These are phyloP conservation scores for Silene uniflora DNA, from an alignment of 148 eudicot genomes.

Conservation along the genomic window DNA sequence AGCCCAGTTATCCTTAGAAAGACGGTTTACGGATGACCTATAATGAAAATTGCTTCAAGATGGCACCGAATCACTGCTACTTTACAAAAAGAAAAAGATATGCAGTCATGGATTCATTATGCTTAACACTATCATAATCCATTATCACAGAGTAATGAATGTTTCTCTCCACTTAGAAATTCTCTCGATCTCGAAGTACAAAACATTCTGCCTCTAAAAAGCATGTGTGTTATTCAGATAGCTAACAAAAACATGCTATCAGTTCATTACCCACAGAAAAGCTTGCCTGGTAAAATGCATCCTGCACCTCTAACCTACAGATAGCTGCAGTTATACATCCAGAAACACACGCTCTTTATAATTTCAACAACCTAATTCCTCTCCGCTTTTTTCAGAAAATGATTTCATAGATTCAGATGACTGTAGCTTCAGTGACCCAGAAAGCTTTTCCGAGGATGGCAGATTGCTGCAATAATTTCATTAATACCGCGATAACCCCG, in stretches of 20 bases:
- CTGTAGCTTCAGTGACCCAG: background rate
- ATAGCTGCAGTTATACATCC: background rate
- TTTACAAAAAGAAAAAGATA: background rate
- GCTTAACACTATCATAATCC: background rate
- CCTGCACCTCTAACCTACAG: background rate
- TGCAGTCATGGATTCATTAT: background rate
- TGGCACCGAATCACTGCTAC: background rate
- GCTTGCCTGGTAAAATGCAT: background rate
- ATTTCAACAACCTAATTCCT: background rate
- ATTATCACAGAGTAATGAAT: background rate
- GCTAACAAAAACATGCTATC: constrained; percentile 6
- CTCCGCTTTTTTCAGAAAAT: background rate
- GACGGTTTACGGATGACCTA: background rate
- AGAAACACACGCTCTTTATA: background rate
- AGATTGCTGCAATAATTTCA: background rate
- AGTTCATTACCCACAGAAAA: constrained; percentile 2
- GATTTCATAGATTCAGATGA: background rate
- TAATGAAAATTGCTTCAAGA: background rate
- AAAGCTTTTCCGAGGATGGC: constrained; percentile 7
- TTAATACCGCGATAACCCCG: background rate
- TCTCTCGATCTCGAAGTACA: background rate
- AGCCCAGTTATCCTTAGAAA: background rate
- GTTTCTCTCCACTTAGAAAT: background rate
- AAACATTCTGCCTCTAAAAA: background rate
- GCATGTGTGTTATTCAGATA: constrained; percentile 1